phyloP scores from a whole-genome alignment of 495 filamentous ascomycete genomes.

The Hypomontagnella submonticulosa region DNA sequence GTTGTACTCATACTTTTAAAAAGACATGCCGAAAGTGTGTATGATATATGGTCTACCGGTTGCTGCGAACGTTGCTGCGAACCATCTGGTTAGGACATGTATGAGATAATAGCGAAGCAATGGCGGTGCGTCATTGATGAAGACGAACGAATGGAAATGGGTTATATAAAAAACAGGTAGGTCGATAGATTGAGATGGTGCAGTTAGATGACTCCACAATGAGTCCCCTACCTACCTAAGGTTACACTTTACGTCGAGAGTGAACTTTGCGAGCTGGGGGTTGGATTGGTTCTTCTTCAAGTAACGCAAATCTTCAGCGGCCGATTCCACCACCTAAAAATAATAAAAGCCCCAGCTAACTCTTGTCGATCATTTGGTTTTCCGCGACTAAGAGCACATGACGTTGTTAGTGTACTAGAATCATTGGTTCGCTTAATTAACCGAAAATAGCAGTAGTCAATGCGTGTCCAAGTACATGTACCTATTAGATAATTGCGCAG shows the following conservation, averaged over 20 bases:
- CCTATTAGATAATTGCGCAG: background rate
- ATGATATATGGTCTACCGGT: too few relatives aligned
- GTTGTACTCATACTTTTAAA: too few relatives aligned
- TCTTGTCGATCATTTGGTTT: conserved; percentile 24
- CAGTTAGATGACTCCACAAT: conserved; percentile 9
- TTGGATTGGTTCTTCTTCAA: conserved; percentile 20
- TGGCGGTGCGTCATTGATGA: conserved; percentile 18
- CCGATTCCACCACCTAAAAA: conserved; percentile 35
- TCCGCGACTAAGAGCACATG: conserved; percentile 21
- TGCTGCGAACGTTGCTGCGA: background rate
- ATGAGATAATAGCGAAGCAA: conserved; percentile 15
- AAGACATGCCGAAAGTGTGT: too few relatives aligned
- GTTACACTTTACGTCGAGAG: conserved; percentile 21
- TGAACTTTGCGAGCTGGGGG: background rate
- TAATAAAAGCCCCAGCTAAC: background rate
- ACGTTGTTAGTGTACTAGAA: conserved; percentile 1
- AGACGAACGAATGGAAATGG: conserved; percentile 9
- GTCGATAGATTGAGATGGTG: conserved; percentile 4
- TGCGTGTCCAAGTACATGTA: conserved; percentile 22
- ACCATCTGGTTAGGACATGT: background rate
- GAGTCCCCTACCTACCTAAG: conserved; percentile 3
- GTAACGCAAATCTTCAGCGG: conserved; percentile 24
- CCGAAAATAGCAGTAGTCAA: conserved; percentile 24
- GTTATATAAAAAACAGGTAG: background rate
- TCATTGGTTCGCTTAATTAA: conserved; percentile 34